Percentiles rank a stretch among this genome's conserved stretches.
Evolutionary conservation across 2,329 filamentous ascomycete genomes (phyloP).

Genomic region (Elsinoe perseae): DNA sequence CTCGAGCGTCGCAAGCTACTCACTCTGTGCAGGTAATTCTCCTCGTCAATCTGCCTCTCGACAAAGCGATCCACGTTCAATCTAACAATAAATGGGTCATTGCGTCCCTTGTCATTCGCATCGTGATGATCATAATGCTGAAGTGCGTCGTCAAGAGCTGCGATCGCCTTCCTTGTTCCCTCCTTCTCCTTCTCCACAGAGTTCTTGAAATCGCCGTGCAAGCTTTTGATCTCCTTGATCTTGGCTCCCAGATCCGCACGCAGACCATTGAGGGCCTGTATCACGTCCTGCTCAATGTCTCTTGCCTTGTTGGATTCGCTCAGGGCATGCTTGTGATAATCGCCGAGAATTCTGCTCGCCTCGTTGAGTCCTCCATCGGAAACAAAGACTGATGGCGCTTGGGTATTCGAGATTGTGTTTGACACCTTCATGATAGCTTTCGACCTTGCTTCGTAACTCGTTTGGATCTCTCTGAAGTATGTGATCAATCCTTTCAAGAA

Average conservation of each 20-base stretch:
- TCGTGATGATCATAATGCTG: slow-evolving; percentile 68
- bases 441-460: slow-evolving; percentile 75
- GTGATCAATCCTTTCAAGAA: slow-evolving; percentile 87
- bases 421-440: slow-evolving; percentile 78
- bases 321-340: slow-evolving; percentile 74
- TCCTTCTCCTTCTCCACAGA: slow-evolving; percentile 94
- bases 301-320: slow-evolving; percentile 77
- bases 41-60: slow-evolving; percentile 88
- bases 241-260: slow-evolving; percentile 87
- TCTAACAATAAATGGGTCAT: slow-evolving; percentile 83
- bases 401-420: slow-evolving; percentile 73
- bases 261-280: slow-evolving; percentile 75
- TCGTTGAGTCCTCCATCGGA: slow-evolving; percentile 78
- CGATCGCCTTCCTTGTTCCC: slow-evolving; percentile 67
- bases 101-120: slow-evolving; percentile 68
- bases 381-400: slow-evolving; percentile 67
- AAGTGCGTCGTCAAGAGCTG: slow-evolving; percentile 71
- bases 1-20: slow-evolving; percentile 26
- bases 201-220: slow-evolving; percentile 95
- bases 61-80: slow-evolving; percentile 82
- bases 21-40: slow-evolving; percentile 92
- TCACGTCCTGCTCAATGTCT: slow-evolving; percentile 87
- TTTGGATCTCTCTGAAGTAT: slow-evolving; percentile 88
- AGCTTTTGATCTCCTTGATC: slow-evolving; percentile 94
- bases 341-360: slow-evolving; percentile 69